A percentile compares a stretch with the other conserved stretches of the same genome.
phyloP scores from a whole-genome alignment of 1,139 yeast genomes.

The Wickerhamomyces sp. region DNA sequence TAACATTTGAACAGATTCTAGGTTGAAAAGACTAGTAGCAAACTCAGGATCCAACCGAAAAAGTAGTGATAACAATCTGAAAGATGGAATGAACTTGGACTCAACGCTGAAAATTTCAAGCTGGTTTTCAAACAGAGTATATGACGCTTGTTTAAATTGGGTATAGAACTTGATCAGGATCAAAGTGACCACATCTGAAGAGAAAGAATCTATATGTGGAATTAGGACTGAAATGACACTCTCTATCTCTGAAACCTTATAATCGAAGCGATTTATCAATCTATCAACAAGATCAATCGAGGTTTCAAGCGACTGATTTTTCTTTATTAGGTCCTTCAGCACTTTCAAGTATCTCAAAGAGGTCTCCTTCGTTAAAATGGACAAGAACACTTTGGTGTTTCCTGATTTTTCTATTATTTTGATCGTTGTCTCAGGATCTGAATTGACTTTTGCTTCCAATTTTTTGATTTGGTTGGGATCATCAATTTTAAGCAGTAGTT shows the following conservation, averaged over 20 bases:
- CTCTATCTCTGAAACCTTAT: slow-evolving; percentile 7
- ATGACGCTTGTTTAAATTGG: slow-evolving; percentile 5
- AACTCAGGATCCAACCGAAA: slow-evolving; percentile 9
- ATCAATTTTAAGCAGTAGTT: not conserved
- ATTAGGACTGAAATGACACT: slow-evolving; percentile 9
- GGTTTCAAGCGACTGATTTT: slow-evolving; percentile 10
- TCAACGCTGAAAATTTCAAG: slow-evolving; percentile 15
- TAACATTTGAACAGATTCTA: slow-evolving; percentile 12
- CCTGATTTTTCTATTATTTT: slow-evolving; percentile 1
- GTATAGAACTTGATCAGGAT: slow-evolving; percentile 12
- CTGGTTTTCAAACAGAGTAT: slow-evolving; percentile 15
- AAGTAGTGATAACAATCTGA: slow-evolving; percentile 12
- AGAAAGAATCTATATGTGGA: slow-evolving; percentile 7
- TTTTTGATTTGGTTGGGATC: not conserved
- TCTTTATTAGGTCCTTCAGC: slow-evolving; percentile 1
- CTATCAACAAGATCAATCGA: slow-evolving; percentile 12
- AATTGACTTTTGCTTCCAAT: slow-evolving; percentile 1
- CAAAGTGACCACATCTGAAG: slow-evolving; percentile 8
- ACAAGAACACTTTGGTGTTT: not conserved
- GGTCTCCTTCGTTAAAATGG: not conserved
- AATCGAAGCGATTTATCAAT: slow-evolving; percentile 9
- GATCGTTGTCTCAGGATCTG: slow-evolving; percentile 3
- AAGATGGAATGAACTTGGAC: slow-evolving; percentile 8
- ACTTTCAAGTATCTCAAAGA: slow-evolving; percentile 1
- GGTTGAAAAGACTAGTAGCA: slow-evolving; percentile 10